Evolutionary conservation across 2,329 filamentous ascomycete species (phyloP), one percentile per base, ranked within the genome.

Genomic region (Fusarium zealandicum): DNA sequence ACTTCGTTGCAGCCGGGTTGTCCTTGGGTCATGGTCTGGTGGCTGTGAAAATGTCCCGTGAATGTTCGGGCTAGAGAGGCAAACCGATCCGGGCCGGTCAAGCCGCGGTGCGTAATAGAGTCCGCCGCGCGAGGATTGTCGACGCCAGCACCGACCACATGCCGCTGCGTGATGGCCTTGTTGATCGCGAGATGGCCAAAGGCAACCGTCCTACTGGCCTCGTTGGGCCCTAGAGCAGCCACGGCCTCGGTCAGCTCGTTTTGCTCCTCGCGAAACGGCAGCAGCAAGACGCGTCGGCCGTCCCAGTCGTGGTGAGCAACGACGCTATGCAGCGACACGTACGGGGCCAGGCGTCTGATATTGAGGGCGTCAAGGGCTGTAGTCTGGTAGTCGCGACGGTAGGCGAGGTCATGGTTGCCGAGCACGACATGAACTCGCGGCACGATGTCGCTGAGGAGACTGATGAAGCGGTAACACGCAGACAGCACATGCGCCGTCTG

Each of bases 341-440:
- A 54, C 0, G 55, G 63, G 16, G 57, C 46, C 5, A 65, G 36
- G 20, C 51, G 57, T 6, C 35, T 46, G 10, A 66, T 56, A 8
- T 62, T 59, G 11, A 67, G 38, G 6, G 47, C 59, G 0, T 64
- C 35, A 1, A 67, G 61, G 0, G 64, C 64, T 0, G 60, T 67
- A 1, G 57, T 67, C 36, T 64, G 38, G 37, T 67, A 65, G 31
- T 67, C 64, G 12, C 60, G 64, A 43, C 60, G 57, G 18, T 67
- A 66, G 22, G 62, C 51, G 16, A 67, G 64, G 3, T 67, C 57
- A 47, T 67, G 65, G 28, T 67, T 67, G 10, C 65, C 65, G 8
- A 67, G 62, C 6, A 67, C 0, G 36, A 67, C 51, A 27, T 67
- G 50, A 12, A 67, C 16, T 9, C 35, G 51, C 5, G 63, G 61